Evolutionary conservation across 192 early-diverging fungal genomes (phyloP), one percentile per base, ranked within the genome.

Genomic region (Diversispora epigaea): DNA sequence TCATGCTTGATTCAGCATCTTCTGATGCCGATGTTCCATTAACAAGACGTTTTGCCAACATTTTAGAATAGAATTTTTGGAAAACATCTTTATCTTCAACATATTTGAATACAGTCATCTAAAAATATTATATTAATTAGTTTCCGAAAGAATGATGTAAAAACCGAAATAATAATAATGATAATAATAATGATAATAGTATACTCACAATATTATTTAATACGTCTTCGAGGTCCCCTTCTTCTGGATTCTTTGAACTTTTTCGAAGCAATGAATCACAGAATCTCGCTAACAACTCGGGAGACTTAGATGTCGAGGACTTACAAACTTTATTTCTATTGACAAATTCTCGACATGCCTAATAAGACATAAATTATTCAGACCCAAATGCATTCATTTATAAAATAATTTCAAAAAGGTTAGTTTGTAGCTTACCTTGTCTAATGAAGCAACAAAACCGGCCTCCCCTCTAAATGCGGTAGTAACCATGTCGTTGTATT

Each of bases 51-150:
- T 94, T 94, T 39, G 96, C 94, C 77, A 99, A 81, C 85, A 92
- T 91, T 79, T 92, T 94, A 46, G 91, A 90, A 82, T 99, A 99
- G 63, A 96, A 95, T 83, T 96, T 95, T 80, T 98, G 96, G 85
- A 98, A 99, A 41, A 99, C 94, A 79, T 99, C 97, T 80, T 95
- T 93, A 86, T 96, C 95, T 72, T 95, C 95, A 54, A 99, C 88
- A 79, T 94, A 99, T 80, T 96, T 94, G 83, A 95, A 97, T 14
- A 99, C 89, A 6, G 90, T 96, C 87, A 99, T 95, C 90, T 93
- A 65, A 19, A 2, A 2, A 32, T 32, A 64, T 44, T 57, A 12
- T 2, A 6, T 61, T 21, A 11, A 6, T 25, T 14, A 49, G 50
- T 15, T 22, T 50, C 45, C n/a, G 22, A 21, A 50, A 69, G 22